These are phyloP conservation scores for Maudiozyma pseudohumilis DNA, from an alignment of 805 yeast species.

Conservation along the genomic window DNA sequence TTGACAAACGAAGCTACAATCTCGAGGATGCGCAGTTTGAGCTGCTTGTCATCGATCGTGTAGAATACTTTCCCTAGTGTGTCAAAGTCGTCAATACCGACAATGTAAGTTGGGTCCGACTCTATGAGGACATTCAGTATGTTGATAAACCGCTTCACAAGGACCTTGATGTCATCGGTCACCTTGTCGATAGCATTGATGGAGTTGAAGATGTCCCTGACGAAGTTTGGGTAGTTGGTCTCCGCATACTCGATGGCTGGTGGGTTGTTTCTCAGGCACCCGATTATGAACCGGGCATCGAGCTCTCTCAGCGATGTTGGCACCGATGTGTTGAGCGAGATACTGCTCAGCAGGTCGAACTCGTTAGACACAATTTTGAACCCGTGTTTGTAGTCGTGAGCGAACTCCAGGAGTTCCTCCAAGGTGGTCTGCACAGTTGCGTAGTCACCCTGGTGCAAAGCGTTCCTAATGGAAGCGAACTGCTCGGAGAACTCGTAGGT, in stretches of 20 bases:
- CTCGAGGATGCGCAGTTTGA: slow-evolving; percentile 24
- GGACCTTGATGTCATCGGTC: slow-evolving; percentile 1
- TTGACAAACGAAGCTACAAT: slow-evolving; percentile 16
- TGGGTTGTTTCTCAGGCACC: slow-evolving; percentile 66
- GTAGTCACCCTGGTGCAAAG: slow-evolving; percentile 12
- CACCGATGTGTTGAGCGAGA: slow-evolving; percentile 11
- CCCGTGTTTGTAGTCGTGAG: slow-evolving; percentile 62
- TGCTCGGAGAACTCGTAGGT: slow-evolving; percentile 24
- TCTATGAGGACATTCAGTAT: slow-evolving; percentile 20
- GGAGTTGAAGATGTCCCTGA: slow-evolving; percentile 29
- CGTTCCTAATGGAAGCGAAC: slow-evolving; percentile 23
- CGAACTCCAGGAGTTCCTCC: slow-evolving; percentile 43
- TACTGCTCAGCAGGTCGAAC: slow-evolving; percentile 13
- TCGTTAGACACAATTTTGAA: slow-evolving; percentile 32
- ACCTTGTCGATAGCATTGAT: background rate
- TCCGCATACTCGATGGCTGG: slow-evolving; percentile 39
- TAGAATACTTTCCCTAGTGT: slow-evolving; percentile 14
- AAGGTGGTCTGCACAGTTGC: slow-evolving; percentile 16
- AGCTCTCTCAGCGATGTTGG: slow-evolving; percentile 35
- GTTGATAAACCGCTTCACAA: slow-evolving; percentile 23
- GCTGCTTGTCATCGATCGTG: slow-evolving; percentile 14
- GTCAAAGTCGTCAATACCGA: slow-evolving; percentile 10
- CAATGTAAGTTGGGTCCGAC: slow-evolving; percentile 6
- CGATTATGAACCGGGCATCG: slow-evolving; percentile 50
- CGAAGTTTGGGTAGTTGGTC: slow-evolving; percentile 26